Evolutionary conservation across 2,329 filamentous ascomycete species (phyloP).

Genomic region (Aspergillus brasiliensis): DNA sequence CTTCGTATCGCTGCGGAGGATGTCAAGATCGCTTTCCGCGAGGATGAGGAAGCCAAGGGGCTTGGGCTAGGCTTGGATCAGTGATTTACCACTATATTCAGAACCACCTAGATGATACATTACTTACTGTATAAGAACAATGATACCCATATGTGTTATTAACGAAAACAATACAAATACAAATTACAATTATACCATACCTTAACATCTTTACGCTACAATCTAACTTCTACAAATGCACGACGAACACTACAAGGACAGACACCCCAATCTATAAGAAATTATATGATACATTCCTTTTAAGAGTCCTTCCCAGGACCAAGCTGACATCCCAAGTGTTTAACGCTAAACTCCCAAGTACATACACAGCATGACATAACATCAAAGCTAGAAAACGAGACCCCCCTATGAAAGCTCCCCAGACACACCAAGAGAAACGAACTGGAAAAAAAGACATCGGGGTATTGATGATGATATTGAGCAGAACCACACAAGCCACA

Average conservation of each 20-base stretch:
- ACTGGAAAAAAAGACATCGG: slow-evolving; percentile 12
- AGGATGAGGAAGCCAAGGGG: slow-evolving; percentile 83
- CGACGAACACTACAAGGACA: not conserved
- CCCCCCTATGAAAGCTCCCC: no score
- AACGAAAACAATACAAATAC: not conserved
- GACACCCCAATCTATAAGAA: not conserved
- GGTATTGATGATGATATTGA: slow-evolving; percentile 11
- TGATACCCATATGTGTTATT: slow-evolving; percentile 9
- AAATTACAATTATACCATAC: not conserved
- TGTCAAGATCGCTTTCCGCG: slow-evolving; percentile 80
- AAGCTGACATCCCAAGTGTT: not conserved
- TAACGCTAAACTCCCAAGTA: slow-evolving; percentile 37
- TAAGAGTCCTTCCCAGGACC: slow-evolving; percentile 10
- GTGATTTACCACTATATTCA: slow-evolving; percentile 17
- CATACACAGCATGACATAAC: slow-evolving; percentile 11
- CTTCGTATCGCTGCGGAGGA: slow-evolving; percentile 89
- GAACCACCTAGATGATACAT: not conserved
- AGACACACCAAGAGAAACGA: slow-evolving; percentile 7
- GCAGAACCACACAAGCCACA: slow-evolving; percentile 1
- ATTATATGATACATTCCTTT: slow-evolving; percentile 17
- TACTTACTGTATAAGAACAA: slow-evolving; percentile 6
- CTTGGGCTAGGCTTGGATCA: slow-evolving; percentile 62
- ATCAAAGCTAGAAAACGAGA: not conserved
- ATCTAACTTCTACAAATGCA: not conserved
- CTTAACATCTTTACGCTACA: not conserved